A percentile compares a stretch with the other conserved stretches of the same genome.
These are phyloP conservation scores for Apiospora phragmitis DNA, from an alignment of 2,329 filamentous ascomycete genomes.

Conservation along the genomic window DNA sequence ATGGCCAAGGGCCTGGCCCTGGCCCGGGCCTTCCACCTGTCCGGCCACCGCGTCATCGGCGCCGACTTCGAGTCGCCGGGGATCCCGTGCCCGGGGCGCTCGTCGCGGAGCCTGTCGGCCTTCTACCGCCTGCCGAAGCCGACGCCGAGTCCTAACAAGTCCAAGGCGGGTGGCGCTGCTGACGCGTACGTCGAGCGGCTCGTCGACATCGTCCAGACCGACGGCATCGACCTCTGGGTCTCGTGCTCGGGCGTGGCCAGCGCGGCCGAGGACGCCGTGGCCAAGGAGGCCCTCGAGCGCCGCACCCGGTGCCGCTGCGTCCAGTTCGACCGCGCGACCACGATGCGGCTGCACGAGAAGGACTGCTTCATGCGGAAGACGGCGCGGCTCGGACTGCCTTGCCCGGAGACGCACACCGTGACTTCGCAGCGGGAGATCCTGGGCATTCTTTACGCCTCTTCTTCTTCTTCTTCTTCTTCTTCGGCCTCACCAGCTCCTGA, in stretches of 20 bases:
- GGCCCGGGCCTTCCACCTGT: slow-evolving; percentile 63
- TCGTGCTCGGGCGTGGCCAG: slow-evolving; percentile 69
- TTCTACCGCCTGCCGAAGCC: slow-evolving; percentile 52
- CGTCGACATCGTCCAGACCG: slow-evolving; percentile 57
- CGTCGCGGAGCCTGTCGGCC: slow-evolving; percentile 54
- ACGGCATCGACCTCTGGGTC: slow-evolving; percentile 71
- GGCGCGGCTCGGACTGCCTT: slow-evolving; percentile 50
- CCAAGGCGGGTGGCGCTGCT: slow-evolving; percentile 17
- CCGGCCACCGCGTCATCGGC: slow-evolving; percentile 70
- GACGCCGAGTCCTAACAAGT: neutral
- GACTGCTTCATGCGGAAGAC: slow-evolving; percentile 64
- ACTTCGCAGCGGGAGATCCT: slow-evolving; percentile 53
- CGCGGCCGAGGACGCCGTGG: slow-evolving; percentile 65
- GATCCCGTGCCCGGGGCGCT: slow-evolving; percentile 53
- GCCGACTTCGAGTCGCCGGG: slow-evolving; percentile 59
- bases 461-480: slow-evolving; percentile 6
- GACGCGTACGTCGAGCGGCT: slow-evolving; percentile 57
- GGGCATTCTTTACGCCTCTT: slow-evolving; percentile 45
- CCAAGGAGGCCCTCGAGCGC: slow-evolving; percentile 60
- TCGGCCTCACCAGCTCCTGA: too few species aligned
- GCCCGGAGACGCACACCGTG: slow-evolving; percentile 55
- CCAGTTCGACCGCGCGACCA: slow-evolving; percentile 60
- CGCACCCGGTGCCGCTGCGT: slow-evolving; percentile 61
- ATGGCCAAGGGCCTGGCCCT: slow-evolving; percentile 71
- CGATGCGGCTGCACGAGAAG: slow-evolving; percentile 63